These are phyloP conservation scores for Podila minutissima DNA, from an alignment of 192 early-diverging fungal genomes.

Conservation along the genomic window DNA sequence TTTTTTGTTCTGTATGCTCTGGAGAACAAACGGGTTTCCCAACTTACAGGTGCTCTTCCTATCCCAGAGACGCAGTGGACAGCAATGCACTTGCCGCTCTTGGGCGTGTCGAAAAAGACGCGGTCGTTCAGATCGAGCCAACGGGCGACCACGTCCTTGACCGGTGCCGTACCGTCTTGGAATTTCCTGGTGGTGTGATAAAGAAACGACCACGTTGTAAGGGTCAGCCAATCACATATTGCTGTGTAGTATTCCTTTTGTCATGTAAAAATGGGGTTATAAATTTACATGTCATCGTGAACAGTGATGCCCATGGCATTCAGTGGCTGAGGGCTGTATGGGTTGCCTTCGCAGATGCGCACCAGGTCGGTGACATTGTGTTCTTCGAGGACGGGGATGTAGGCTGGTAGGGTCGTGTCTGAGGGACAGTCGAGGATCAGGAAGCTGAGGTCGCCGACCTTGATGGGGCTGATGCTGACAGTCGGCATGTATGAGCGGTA, in stretches of 20 bases:
- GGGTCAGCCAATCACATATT: background rate
- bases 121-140: slow-evolving; percentile 56
- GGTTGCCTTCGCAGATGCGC: slow-evolving; percentile 70
- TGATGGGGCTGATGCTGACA: slow-evolving; percentile 51
- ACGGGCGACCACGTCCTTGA: slow-evolving; percentile 34
- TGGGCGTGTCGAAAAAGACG: slow-evolving; percentile 26
- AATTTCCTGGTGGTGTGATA: slow-evolving; percentile 56
- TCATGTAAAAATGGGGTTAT: slow-evolving; percentile 1
- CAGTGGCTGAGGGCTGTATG: slow-evolving; percentile 65
- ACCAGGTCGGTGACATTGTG: slow-evolving; percentile 73
- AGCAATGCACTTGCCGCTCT: slow-evolving; percentile 39
- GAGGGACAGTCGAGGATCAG: slow-evolving; percentile 81
- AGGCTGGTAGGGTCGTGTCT: slow-evolving; percentile 60
- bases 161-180: slow-evolving; percentile 73
- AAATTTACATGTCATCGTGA: slow-evolving; percentile 64
- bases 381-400: slow-evolving; percentile 60
- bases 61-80: slow-evolving; percentile 84
- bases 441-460: slow-evolving; percentile 56
- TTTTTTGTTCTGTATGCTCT: too few relatives aligned
- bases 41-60: slow-evolving; percentile 78
- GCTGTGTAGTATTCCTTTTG: background rate
- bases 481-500: slow-evolving; percentile 29
- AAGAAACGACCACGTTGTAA: background rate
- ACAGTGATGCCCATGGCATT: slow-evolving; percentile 64
- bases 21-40: background rate